These are phyloP conservation scores for Spencermartinsiella europaea DNA, from an alignment of 805 yeast genomes.

Conservation along the genomic window DNA sequence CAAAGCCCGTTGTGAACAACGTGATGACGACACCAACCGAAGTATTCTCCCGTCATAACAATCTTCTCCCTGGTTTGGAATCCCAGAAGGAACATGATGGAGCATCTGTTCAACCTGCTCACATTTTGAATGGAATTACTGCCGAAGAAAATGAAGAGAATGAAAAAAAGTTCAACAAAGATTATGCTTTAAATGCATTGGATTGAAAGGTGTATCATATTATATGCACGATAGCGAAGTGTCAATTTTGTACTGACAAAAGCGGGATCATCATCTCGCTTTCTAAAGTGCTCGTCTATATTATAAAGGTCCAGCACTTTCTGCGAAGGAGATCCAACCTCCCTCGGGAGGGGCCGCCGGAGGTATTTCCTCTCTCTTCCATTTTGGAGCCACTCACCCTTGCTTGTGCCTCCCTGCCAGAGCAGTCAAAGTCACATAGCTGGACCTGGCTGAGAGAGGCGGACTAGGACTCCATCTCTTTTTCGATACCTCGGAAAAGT, in stretches of 20 bases:
- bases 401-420: slow-evolving; percentile 8
- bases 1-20: background rate
- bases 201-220: no score
- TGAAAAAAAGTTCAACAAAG: background rate
- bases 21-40: background rate
- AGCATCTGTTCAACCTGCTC: background rate
- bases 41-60: background rate
- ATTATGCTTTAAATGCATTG: background rate
- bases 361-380: no score
- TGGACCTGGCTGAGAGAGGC: slow-evolving; percentile 13
- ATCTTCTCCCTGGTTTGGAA: background rate
- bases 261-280: no score
- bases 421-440: slow-evolving; percentile 12
- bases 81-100: background rate
- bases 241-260: no score
- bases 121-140: no score
- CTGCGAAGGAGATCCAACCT: no score
- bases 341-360: no score
- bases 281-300: no score
- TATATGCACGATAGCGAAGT: background rate
- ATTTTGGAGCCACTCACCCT: no score
- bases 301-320: no score
- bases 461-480: slow-evolving; percentile 14
- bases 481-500: slow-evolving; percentile 8
- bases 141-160: no score